A percentile compares a stretch with the other conserved stretches of the same genome.
These are phyloP conservation scores for Avena atlantica DNA, from an alignment of 176 grass and related monocot genomes.

Conservation along the genomic window DNA sequence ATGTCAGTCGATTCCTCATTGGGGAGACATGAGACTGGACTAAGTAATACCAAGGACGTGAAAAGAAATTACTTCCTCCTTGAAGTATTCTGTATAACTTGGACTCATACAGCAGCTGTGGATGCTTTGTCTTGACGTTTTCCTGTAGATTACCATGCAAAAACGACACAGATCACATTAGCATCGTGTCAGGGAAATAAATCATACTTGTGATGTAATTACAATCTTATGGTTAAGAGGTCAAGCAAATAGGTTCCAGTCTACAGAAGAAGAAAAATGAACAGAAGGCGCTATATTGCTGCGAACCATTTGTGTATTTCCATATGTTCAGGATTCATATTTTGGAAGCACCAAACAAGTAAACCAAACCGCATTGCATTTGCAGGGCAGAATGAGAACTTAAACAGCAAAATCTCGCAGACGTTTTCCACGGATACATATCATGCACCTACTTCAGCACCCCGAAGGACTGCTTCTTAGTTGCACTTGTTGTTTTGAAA, in stretches of 20 bases:
- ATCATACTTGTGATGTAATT: not conserved
- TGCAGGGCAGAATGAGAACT: not conserved
- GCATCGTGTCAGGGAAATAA: not conserved
- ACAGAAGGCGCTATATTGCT: not conserved
- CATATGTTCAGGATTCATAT: not conserved
- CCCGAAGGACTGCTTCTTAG: not conserved
- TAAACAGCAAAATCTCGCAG: not conserved
- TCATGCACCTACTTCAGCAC: not conserved
- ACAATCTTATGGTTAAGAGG: not conserved
- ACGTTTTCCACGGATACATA: not conserved
- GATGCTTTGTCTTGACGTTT: constrained; percentile 37
- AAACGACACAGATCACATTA: not conserved
- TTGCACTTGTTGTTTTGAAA: not conserved
- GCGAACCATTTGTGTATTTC: not conserved
- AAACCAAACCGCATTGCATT: not conserved
- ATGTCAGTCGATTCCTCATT: not conserved
- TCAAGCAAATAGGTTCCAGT: not conserved
- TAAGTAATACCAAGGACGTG: not conserved
- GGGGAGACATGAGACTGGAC: not conserved
- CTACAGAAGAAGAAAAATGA: not conserved
- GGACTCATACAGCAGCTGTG: constrained; percentile 29
- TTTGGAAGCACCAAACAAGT: not conserved
- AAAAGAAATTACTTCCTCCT: constrained; percentile 29
- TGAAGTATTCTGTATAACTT: constrained; percentile 36
- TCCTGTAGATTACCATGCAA: not conserved